Conservation (phyloP, 2,329 filamentous ascomycete species). For the Colletotrichum sp. region DNA sequence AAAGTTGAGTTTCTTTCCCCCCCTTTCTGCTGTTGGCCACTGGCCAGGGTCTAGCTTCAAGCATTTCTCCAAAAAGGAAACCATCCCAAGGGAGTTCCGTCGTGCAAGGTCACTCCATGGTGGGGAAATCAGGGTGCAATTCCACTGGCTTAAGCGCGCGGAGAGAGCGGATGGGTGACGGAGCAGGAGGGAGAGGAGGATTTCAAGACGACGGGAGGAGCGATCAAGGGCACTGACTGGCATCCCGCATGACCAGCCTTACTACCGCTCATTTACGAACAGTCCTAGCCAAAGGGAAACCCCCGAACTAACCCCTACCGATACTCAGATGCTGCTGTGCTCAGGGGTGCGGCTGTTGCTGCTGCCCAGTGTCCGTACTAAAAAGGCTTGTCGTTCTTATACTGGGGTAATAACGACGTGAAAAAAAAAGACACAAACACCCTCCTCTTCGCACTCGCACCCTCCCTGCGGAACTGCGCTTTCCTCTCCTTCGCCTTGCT, state of each 20-base stretch:
- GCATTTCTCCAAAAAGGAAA: not conserved
- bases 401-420: not conserved
- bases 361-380: not conserved
- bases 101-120: not conserved
- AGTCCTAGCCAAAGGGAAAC: not conserved
- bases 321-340: slow-evolving; percentile 12
- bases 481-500: not conserved
- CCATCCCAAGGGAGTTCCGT: not conserved
- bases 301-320: not conserved
- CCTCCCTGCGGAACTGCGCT: not conserved
- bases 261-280: not conserved
- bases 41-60: not conserved
- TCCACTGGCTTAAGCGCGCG: slow-evolving; percentile 3
- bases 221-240: slow-evolving; percentile 10
- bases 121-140: not conserved
- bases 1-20: not conserved
- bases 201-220: not conserved
- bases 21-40: not conserved
- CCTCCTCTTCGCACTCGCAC: not conserved
- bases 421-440: slow-evolving; percentile 1
- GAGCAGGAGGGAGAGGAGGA: not conserved
- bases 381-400: not conserved
- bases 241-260: slow-evolving; percentile 6
- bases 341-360: slow-evolving; percentile 11
- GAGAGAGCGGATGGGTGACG: not conserved